These are phyloP conservation scores for Aspergillus ellipticus DNA, from an alignment of 495 filamentous ascomycete genomes.

Conservation along the genomic window DNA sequence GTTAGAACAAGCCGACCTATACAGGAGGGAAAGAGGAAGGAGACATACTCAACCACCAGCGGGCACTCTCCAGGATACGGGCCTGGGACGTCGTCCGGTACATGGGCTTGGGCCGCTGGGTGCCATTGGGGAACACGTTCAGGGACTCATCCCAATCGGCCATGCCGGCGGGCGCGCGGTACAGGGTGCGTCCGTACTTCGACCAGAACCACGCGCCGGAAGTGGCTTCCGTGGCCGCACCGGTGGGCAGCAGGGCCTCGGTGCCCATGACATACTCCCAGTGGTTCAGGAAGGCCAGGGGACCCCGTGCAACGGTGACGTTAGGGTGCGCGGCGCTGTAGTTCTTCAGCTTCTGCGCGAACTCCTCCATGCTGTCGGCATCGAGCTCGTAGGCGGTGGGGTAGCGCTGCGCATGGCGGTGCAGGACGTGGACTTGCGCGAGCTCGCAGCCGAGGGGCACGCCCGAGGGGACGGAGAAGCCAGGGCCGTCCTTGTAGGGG, in stretches of 20 bases:
- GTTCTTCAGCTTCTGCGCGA: conserved; percentile 44
- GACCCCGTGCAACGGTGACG: conserved; percentile 35
- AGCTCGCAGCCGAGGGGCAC: conserved; percentile 50
- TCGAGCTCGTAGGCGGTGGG: conserved; percentile 38
- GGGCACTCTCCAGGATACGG: conserved; percentile 46
- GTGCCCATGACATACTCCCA: conserved; percentile 47
- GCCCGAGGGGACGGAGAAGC: conserved; percentile 44
- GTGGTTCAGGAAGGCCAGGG: conserved; percentile 46
- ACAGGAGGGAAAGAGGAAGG: background rate
- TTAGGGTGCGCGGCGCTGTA: conserved; percentile 33
- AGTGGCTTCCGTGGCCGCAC: conserved; percentile 48
- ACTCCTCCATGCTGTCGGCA: conserved; percentile 40
- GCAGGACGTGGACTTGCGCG: conserved; percentile 48
- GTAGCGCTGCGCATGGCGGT: conserved; percentile 53
- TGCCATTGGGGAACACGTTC: conserved; percentile 44
- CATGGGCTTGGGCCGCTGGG: conserved; percentile 39
- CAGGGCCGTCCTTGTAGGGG: conserved; percentile 40
- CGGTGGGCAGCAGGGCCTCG: conserved; percentile 42
- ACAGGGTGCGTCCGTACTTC: conserved; percentile 49
- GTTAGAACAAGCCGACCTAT: conserved; percentile 5
- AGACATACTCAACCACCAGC: conserved; percentile 37
- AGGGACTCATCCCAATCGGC: conserved; percentile 39
- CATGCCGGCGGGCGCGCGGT: conserved; percentile 39
- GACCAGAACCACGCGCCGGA: conserved; percentile 51
- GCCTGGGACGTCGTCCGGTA: conserved; percentile 49